A percentile compares a stretch with the other conserved stretches of the same genome.
Evolutionary conservation across 352 stramenopile species (phyloP).

Genomic region (Phytophthora lateralis): DNA sequence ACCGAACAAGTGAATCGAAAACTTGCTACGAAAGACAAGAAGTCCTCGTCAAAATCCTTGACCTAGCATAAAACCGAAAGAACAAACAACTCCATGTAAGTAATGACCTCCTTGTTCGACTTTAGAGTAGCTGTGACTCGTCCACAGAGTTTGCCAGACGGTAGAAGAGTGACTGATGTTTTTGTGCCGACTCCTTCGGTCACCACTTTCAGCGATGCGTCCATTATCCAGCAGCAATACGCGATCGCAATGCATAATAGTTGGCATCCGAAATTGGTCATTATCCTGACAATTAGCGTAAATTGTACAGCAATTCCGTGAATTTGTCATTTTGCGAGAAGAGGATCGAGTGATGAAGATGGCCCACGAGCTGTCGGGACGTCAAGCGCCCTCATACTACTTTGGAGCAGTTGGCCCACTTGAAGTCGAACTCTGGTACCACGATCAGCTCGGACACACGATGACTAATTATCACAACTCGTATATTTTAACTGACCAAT

Average conservation of each 20-base stretch:
- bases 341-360: no score
- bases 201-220: slow-evolving; percentile 53
- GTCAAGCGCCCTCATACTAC: no score
- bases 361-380: no score
- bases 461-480: no score
- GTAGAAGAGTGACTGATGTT: slow-evolving; percentile 53
- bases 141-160: slow-evolving; percentile 33
- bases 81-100: background rate
- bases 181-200: slow-evolving; percentile 36
- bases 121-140: slow-evolving; percentile 14
- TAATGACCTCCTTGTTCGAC: background rate
- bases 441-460: no score
- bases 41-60: slow-evolving; percentile 18
- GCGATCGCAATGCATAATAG: slow-evolving; percentile 94
- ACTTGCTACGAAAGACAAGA: slow-evolving; percentile 5
- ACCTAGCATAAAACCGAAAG: background rate
- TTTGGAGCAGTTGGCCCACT: no score
- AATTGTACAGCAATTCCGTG: no score
- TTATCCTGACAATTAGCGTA: no score
- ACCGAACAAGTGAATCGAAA: slow-evolving; percentile 15
- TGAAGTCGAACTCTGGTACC: no score
- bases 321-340: no score
- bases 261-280: slow-evolving; percentile 52
- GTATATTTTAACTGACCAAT: no score
- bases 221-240: slow-evolving; percentile 75